Evolutionary conservation across 108 stramenopile species (phyloP), one percentile per base, ranked within the genome.

Genomic region (Fragilaria crotonensis): DNA sequence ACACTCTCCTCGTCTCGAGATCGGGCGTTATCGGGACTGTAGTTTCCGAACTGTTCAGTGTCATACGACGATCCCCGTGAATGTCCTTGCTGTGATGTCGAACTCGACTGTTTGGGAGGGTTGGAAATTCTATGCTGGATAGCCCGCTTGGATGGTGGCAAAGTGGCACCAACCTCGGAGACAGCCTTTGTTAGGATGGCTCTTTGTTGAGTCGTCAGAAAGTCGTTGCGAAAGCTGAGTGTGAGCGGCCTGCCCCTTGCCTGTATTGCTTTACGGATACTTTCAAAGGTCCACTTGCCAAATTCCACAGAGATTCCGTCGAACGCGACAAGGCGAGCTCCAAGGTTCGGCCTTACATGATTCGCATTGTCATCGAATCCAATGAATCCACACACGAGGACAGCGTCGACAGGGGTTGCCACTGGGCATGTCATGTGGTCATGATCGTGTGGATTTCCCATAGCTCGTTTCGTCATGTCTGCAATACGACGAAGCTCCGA

Each of bases 271-370:
- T 84, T 85, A 47, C 85, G 79, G 30, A 93, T 87, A 21, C 83
- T 85, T 32, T 93, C 91, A 68, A 93, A 93, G 21, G 91, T 93
- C 91, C 91, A 93, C 32, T 63, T 59, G 5, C 91, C 91, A 11
- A 83, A 70, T 60, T 93, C 91, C 0, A 93, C 85, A n/a, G 85
- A 82, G 45, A 93, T 78, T 7, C 91, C 91, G 63, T 93, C 87
- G 64, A 89, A 93, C 1, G 87, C 91, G 26, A 93, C 87, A 19
- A 93, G 65, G 30, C 87, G 72, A 49, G 91, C 91, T 19, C 91
- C 91, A 2, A 93, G 60, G 33, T 72, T 81, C n/a, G 91, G 91
- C 33, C 81, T 67, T 29, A 54, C 59, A 45, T 76, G 73, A 41
- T 62, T 71, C 25, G 73, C 77, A 0, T 84, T 84, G 22, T 81